These are phyloP conservation scores for Diaporthe sp. DNA, from an alignment of 2,329 filamentous ascomycete genomes.

Conservation along the genomic window DNA sequence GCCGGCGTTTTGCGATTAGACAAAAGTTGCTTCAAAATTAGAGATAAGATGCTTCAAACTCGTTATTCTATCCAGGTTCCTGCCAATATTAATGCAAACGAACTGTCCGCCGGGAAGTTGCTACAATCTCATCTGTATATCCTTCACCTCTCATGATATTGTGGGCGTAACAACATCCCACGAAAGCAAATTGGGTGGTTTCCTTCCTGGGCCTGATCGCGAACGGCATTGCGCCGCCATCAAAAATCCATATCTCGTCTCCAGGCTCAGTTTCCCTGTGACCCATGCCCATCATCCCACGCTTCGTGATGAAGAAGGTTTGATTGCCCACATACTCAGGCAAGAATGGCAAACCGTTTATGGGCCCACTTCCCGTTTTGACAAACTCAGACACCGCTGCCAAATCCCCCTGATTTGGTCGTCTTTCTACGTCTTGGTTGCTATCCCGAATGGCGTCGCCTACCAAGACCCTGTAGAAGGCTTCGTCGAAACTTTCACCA, in stretches of 20 bases:
- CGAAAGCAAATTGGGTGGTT: background rate
- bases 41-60: too few species aligned
- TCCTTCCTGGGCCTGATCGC: background rate
- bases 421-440: background rate
- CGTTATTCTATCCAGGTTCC: too few species aligned
- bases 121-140: background rate
- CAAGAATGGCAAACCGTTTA: background rate
- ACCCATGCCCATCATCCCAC: conserved; percentile 12
- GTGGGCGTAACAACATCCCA: background rate
- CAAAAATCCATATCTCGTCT: conserved; percentile 20
- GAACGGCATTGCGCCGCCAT: background rate
- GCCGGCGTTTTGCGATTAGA: too few species aligned
- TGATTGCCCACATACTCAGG: conserved; percentile 1
- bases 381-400: background rate
- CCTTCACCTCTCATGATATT: background rate
- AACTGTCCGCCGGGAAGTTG: background rate
- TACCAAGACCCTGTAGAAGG: conserved; percentile 3
- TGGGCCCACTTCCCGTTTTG: background rate
- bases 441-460: background rate
- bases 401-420: background rate
- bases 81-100: background rate
- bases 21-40: too few species aligned
- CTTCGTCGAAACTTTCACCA: background rate
- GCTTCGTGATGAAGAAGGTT: conserved; percentile 9
- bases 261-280: conserved; percentile 7